These are phyloP conservation scores for Kalmusia sp. DNA, from an alignment of 2,329 filamentous ascomycete species.

Conservation along the genomic window DNA sequence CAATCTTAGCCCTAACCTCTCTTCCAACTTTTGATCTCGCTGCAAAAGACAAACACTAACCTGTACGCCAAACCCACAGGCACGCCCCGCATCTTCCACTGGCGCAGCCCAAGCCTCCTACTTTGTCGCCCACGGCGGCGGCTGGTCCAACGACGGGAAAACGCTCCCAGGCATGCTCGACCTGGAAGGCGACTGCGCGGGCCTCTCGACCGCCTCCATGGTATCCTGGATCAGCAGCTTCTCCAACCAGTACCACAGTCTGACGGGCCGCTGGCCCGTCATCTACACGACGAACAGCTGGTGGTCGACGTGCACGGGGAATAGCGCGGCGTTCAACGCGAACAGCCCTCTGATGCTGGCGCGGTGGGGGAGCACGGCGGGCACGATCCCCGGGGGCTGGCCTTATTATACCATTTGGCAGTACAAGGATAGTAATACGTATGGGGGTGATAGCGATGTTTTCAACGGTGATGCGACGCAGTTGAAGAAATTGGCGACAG, in stretches of 20 bases:
- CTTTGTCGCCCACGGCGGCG: conserved; percentile 62
- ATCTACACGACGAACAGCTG: conserved; percentile 62
- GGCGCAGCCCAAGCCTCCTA: conserved; percentile 59
- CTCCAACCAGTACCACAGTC: conserved; percentile 48
- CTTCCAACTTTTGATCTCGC: no score
- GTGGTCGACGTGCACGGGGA: conserved; percentile 63
- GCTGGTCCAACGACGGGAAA: conserved; percentile 61
- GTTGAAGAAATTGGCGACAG: conserved; percentile 44
- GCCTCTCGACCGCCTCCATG: conserved; percentile 41
- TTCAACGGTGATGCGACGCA: conserved; percentile 56
- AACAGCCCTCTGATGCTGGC: conserved; percentile 60
- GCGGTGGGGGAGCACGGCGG: conserved; percentile 50
- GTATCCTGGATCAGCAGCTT: conserved; percentile 52
- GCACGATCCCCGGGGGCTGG: conserved; percentile 62
- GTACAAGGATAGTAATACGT: conserved; percentile 56
- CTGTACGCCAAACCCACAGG: no score
- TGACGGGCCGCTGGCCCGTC: conserved; percentile 59
- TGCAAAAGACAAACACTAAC: no score
- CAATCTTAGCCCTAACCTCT: no score
- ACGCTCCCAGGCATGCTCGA: conserved; percentile 67
- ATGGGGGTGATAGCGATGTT: conserved; percentile 60
- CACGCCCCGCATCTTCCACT: conserved; percentile 53
- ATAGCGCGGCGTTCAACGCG: conserved; percentile 55
- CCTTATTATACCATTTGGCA: conserved; percentile 63
- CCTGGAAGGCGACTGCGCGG: conserved; percentile 25